Evolutionary conservation across 2,329 filamentous ascomycete species (phyloP).

Genomic region (Acephala macrosclerotiorum): DNA sequence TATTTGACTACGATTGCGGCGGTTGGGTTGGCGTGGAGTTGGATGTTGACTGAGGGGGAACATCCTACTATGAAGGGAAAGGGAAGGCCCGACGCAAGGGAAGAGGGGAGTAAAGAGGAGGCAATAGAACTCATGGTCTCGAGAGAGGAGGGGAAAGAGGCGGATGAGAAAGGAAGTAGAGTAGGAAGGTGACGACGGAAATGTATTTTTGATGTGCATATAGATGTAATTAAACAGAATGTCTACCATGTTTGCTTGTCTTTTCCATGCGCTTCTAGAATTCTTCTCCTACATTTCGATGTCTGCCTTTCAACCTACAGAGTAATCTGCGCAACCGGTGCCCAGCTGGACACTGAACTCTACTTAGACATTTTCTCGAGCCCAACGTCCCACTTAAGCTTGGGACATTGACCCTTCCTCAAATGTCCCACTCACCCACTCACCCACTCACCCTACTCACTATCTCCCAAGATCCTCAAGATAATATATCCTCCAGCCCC

Average conservation of each 20-base stretch:
- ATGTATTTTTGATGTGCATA: conserved; percentile 1
- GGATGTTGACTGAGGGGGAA: conserved; percentile 32
- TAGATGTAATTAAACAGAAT: background rate
- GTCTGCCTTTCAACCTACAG: too few relatives aligned
- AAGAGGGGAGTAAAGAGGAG: conserved; percentile 12
- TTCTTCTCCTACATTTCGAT: too few relatives aligned
- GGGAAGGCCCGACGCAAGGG: conserved; percentile 33
- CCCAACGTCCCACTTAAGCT: too few relatives aligned
- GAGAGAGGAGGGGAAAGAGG: conserved; percentile 1
- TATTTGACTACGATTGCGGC: conserved; percentile 45
- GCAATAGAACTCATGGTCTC: conserved; percentile 15
- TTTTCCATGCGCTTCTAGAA: too few relatives aligned
- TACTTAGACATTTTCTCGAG: too few relatives aligned
- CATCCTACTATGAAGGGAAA: conserved; percentile 17
- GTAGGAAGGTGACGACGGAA: background rate
- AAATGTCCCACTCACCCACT: too few relatives aligned
- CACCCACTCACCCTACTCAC: too few relatives aligned
- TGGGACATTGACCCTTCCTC: too few relatives aligned
- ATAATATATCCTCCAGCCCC: too few relatives aligned
- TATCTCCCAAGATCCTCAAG: too few relatives aligned
- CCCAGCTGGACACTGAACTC: too few relatives aligned
- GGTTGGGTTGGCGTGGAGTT: conserved; percentile 46
- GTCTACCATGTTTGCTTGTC: background rate
- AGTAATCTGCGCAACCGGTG: too few relatives aligned
- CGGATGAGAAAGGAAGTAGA: background rate